Evolutionary conservation across 345 rosid genomes (phyloP).

Genomic region (Cardamine chenopodiifolia): DNA sequence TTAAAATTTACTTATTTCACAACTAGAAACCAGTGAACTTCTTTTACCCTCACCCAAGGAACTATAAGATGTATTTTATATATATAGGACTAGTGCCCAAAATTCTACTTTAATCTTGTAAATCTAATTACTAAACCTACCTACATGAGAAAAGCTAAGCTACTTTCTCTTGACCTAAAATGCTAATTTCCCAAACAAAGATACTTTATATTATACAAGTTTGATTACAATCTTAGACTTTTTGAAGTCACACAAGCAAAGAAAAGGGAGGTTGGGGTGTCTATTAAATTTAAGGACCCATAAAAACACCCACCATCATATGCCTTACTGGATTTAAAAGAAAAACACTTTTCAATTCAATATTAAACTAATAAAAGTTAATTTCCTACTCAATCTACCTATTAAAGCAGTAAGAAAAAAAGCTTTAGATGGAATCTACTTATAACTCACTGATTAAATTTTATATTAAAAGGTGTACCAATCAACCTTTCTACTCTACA

Average conservation of each 20-base stretch:
- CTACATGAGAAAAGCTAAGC: neutral
- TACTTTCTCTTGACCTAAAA: neutral
- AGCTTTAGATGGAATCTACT: slow-evolving; percentile 33
- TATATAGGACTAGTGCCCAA: neutral
- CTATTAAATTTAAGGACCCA: slow-evolving; percentile 41
- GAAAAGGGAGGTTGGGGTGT: slow-evolving; percentile 37
- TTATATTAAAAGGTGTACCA: slow-evolving; percentile 14
- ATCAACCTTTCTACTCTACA: slow-evolving; percentile 41
- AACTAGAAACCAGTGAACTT: slow-evolving; percentile 11
- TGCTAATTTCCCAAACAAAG: neutral
- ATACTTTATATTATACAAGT: neutral
- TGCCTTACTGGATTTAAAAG: slow-evolving; percentile 66
- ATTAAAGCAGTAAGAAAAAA: slow-evolving; percentile 18
- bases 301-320: slow-evolving; percentile 39
- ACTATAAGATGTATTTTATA: neutral
- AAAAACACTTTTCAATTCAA: slow-evolving; percentile 42
- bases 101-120: neutral
- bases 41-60: neutral
- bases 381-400: slow-evolving; percentile 34
- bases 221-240: slow-evolving; percentile 17
- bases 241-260: slow-evolving; percentile 9
- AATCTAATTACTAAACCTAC: slow-evolving; percentile 11
- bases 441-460: slow-evolving; percentile 36
- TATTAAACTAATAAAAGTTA: slow-evolving; percentile 28
- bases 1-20: neutral